phyloP scores from a whole-genome alignment of 2,329 filamentous ascomycete species.

The Colletotrichum melonis region DNA sequence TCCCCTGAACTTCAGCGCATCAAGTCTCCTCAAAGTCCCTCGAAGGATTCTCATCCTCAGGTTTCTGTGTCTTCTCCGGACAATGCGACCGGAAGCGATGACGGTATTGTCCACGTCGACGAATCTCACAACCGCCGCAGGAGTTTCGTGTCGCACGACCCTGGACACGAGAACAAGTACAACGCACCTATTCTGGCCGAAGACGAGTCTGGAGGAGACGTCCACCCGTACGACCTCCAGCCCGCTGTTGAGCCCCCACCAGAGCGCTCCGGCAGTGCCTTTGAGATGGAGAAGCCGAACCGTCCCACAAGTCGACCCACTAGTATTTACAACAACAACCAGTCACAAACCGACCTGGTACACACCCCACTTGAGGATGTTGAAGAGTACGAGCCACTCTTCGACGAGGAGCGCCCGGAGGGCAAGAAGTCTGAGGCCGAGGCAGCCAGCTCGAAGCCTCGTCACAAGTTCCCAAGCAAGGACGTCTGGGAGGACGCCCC shows the following conservation, averaged over 20 bases:
- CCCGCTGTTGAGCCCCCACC: conserved; percentile 84
- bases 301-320: conserved; percentile 73
- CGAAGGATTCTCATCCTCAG: conserved; percentile 41
- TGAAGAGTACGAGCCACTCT: conserved; percentile 94
- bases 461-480: conserved; percentile 87
- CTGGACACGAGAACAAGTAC: conserved; percentile 55
- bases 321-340: conserved; percentile 70
- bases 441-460: conserved; percentile 62
- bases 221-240: conserved; percentile 74
- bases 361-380: conserved; percentile 85
- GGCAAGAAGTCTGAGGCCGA: conserved; percentile 50
- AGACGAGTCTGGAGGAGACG: conserved; percentile 85
- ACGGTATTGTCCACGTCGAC: conserved; percentile 81
- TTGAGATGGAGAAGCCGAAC: conserved; percentile 68
- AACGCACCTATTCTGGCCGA: conserved; percentile 86
- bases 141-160: conserved; percentile 42
- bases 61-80: conserved; percentile 44
- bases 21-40: conserved; percentile 41
- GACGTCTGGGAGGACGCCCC: conserved; percentile 98
- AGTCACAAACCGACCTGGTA: conserved; percentile 63
- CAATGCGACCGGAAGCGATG: conserved; percentile 55
- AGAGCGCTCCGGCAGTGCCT: conserved; percentile 70
- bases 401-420: conserved; percentile 77
- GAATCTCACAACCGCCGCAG: conserved; percentile 64
- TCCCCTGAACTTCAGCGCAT: conserved; percentile 54